These are phyloP conservation scores for Hypoxylon subgilvum DNA, from an alignment of 495 filamentous ascomycete genomes.

Conservation along the genomic window DNA sequence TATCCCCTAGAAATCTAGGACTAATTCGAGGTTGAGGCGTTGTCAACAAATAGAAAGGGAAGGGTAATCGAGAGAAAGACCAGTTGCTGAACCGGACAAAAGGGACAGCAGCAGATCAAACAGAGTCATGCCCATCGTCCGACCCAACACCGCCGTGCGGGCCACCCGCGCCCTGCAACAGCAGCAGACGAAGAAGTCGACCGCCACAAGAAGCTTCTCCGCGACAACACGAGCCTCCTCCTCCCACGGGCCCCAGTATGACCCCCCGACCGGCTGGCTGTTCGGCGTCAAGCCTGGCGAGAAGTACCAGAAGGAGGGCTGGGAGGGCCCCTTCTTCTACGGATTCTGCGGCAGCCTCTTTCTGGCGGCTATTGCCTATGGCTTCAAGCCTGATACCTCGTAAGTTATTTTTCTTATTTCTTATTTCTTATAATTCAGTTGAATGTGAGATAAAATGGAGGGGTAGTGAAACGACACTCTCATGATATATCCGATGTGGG, in stretches of 20 bases:
- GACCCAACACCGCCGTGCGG: slow-evolving; percentile 43
- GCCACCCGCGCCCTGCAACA: slow-evolving; percentile 36
- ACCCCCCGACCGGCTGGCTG: slow-evolving; percentile 89
- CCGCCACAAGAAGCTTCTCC: slow-evolving; percentile 42
- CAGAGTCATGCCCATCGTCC: slow-evolving; percentile 43
- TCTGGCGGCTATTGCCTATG: slow-evolving; percentile 80
- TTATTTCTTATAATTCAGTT: background rate
- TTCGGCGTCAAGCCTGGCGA: slow-evolving; percentile 90
- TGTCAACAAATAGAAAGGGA: background rate
- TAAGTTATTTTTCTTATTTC: slow-evolving; percentile 59
- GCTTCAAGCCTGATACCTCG: slow-evolving; percentile 98
- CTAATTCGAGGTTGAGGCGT: background rate
- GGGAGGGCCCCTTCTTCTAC: slow-evolving; percentile 87
- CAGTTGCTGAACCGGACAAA: slow-evolving; percentile 7
- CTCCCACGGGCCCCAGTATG: slow-evolving; percentile 79
- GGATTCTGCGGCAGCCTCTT: slow-evolving; percentile 86
- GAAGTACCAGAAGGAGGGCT: slow-evolving; percentile 94
- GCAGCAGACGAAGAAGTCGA: slow-evolving; percentile 7
- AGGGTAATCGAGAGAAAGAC: background rate
- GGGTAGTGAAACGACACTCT: no score
- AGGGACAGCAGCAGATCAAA: slow-evolving; percentile 5
- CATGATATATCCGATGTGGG: background rate
- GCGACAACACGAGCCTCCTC: slow-evolving; percentile 43
- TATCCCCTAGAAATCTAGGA: slow-evolving; percentile 2
- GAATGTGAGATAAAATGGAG: no score